These are phyloP conservation scores for Eucalyptus cloeziana DNA, from an alignment of 345 rosid species.

Conservation along the genomic window DNA sequence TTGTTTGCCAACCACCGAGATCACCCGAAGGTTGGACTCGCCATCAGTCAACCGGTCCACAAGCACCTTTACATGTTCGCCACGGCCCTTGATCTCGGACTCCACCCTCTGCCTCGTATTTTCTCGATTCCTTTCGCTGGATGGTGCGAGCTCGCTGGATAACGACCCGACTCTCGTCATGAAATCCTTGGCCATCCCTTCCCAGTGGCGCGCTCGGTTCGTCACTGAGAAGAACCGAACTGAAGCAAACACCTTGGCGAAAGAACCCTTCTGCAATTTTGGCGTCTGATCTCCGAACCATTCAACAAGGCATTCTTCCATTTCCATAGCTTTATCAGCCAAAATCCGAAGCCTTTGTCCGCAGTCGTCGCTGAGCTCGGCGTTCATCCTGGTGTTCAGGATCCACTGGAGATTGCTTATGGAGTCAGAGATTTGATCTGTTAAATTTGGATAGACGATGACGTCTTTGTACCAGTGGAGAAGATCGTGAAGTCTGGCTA, in stretches of 20 bases:
- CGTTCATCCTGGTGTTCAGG: background rate
- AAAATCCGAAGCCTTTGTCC: background rate
- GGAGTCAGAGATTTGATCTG: background rate
- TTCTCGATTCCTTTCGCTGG: background rate
- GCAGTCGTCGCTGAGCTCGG: background rate
- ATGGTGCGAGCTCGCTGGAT: background rate
- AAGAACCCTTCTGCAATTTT: background rate
- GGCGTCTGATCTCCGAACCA: background rate
- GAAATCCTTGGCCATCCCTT: background rate
- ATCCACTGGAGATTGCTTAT: background rate
- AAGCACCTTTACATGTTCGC: background rate
- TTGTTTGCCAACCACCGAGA: conserved; percentile 7
- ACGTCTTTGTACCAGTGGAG: background rate
- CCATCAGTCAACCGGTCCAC: background rate
- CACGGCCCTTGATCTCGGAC: background rate
- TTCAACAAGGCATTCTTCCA: background rate
- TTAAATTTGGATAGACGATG: background rate
- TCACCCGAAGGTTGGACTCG: background rate
- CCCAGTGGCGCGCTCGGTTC: background rate
- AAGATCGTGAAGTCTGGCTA: background rate
- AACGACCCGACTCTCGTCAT: background rate
- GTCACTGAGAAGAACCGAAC: background rate
- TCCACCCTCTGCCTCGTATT: background rate
- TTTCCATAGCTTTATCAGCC: background rate
- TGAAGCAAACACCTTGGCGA: background rate